Evolutionary conservation across 1,284 basidiomycete genomes (phyloP).

Genomic region (Rhodotorula sp.): DNA sequence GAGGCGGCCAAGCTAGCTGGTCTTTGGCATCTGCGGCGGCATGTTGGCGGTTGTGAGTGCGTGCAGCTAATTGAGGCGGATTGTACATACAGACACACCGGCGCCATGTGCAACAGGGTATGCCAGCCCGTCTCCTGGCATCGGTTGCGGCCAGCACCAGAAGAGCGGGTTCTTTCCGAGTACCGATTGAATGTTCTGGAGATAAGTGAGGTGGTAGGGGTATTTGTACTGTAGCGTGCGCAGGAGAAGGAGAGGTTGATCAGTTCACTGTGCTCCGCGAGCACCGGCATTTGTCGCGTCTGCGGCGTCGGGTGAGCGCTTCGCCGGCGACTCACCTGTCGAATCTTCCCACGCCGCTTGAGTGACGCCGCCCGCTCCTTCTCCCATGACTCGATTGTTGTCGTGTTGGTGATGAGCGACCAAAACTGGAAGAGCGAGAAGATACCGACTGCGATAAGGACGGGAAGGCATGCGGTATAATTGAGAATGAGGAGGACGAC

Average conservation of each 20-base stretch:
- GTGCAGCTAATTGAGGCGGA: neutral
- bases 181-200: conserved; percentile 70
- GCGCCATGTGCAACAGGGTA: conserved; percentile 68
- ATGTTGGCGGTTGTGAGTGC: neutral
- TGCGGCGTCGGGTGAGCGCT: no score
- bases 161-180: conserved; percentile 68
- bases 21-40: conserved; percentile 46
- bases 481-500: conserved; percentile 73
- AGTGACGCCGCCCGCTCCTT: conserved; percentile 89
- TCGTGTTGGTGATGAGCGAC: conserved; percentile 75
- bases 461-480: conserved; percentile 78
- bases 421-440: conserved; percentile 82
- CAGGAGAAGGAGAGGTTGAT: neutral
- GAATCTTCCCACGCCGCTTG: conserved; percentile 78
- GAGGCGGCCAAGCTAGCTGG: conserved; percentile 56
- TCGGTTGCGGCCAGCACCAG: conserved; percentile 75
- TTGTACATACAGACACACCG: conserved; percentile 64
- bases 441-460: conserved; percentile 74
- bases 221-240: conserved; percentile 66
- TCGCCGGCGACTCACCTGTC: conserved; percentile 57
- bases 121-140: conserved; percentile 69
- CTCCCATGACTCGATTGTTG: conserved; percentile 97
- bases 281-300: no score
- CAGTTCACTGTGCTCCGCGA: conserved; percentile 7
- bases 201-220: conserved; percentile 77